These are phyloP conservation scores for Secale cereale DNA, from an alignment of 176 grass and related monocot species.

Conservation along the genomic window DNA sequence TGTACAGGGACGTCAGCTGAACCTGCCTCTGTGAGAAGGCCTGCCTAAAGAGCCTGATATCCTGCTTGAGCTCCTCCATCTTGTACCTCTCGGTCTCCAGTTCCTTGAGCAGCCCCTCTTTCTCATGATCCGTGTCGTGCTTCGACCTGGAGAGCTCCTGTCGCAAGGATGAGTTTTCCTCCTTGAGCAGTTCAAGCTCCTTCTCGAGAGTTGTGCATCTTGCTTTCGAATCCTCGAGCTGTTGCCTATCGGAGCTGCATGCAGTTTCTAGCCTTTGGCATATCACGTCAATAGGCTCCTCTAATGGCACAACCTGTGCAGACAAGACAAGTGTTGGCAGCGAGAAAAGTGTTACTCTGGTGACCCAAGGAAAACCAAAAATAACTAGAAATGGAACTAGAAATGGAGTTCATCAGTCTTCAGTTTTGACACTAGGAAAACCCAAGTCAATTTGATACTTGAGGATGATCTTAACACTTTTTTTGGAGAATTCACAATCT, in stretches of 20 bases:
- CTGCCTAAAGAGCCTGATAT: slow-evolving; percentile 54
- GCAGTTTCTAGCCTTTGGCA: slow-evolving; percentile 41
- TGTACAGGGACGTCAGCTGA: slow-evolving; percentile 58
- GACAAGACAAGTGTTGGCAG: not conserved
- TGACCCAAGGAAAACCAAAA: too few species aligned
- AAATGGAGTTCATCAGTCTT: not conserved
- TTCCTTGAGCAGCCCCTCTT: slow-evolving; percentile 41
- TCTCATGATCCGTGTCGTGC: slow-evolving; percentile 42
- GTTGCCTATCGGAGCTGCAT: slow-evolving; percentile 36
- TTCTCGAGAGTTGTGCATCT: slow-evolving; percentile 45
- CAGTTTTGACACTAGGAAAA: not conserved
- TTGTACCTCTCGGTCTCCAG: slow-evolving; percentile 31
- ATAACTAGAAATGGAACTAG: not conserved
- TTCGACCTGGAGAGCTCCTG: slow-evolving; percentile 36
- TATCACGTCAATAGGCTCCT: slow-evolving; percentile 31
- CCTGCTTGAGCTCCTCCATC: slow-evolving; percentile 67
- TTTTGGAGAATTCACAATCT: not conserved
- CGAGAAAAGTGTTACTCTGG: not conserved
- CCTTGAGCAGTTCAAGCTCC: slow-evolving; percentile 37
- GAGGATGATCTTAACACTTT: not conserved
- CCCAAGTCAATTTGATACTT: not conserved
- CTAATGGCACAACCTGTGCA: slow-evolving; percentile 24
- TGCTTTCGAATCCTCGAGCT: slow-evolving; percentile 46
- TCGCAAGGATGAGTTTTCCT: slow-evolving; percentile 42
- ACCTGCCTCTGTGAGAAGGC: slow-evolving; percentile 56